phyloP scores from a whole-genome alignment of 2,329 filamentous ascomycete genomes.

The Drechmeria coniospora region DNA sequence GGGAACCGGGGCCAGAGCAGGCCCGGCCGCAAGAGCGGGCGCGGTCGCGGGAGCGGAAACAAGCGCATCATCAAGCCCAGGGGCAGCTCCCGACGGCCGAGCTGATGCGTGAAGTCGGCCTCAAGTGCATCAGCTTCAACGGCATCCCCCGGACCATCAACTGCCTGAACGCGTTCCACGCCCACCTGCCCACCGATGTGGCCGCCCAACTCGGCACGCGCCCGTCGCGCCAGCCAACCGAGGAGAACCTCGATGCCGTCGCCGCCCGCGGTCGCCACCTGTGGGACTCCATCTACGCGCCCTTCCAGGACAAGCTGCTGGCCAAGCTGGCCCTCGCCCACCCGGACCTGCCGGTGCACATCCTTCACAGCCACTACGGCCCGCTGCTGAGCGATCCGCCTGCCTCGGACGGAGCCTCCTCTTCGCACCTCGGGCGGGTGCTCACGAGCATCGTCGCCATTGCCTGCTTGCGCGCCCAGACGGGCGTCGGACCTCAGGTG shows the following conservation, averaged over 20 bases:
- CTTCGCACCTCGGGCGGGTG: too few species aligned
- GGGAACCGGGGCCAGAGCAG: too few species aligned
- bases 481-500: constrained; percentile 71
- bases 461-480: constrained; percentile 61
- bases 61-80: too few species aligned
- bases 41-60: too few species aligned
- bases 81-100: constrained; percentile 35
- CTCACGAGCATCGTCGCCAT: constrained; percentile 61
- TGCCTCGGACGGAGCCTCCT: too few species aligned
- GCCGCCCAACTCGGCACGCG: constrained; percentile 34
- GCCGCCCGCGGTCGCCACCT: constrained; percentile 44
- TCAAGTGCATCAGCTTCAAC: constrained; percentile 70
- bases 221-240: constrained; percentile 37
- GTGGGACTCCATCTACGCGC: constrained; percentile 65
- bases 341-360: constrained; percentile 69
- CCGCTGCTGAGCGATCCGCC: constrained; percentile 56
- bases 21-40: too few species aligned
- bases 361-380: constrained; percentile 60
- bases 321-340: constrained; percentile 59
- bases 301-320: constrained; percentile 57
- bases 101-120: constrained; percentile 58
- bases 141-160: constrained; percentile 76
- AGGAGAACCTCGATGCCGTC: constrained; percentile 37
- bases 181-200: constrained; percentile 42
- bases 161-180: constrained; percentile 56